Conservation (phyloP, 2,329 filamentous ascomycete genomes). For the Diaporthe aspalathi region DNA sequence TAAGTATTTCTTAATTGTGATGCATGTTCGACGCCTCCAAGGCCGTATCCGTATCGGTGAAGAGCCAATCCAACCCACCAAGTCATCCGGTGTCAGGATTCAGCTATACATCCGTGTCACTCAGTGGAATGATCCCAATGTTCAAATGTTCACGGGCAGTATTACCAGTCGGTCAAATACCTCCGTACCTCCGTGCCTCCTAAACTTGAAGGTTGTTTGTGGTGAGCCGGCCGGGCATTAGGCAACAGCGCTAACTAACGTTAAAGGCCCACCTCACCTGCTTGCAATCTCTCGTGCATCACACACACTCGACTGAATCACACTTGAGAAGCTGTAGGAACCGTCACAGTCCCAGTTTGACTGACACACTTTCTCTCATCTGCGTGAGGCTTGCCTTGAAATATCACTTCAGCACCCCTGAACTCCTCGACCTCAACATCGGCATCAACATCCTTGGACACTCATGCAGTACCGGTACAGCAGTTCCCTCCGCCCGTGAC, state of each 20-base stretch:
- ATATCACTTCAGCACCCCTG: neutral
- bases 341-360: neutral
- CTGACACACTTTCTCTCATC: neutral
- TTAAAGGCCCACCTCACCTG: slow-evolving; percentile 10
- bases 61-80: neutral
- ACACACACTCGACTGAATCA: neutral
- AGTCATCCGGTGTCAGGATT: neutral
- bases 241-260: slow-evolving; percentile 29
- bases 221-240: slow-evolving; percentile 4
- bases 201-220: neutral
- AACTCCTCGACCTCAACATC: neutral
- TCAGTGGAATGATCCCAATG: too few species aligned
- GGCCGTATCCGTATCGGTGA: neutral
- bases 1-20: too few species aligned
- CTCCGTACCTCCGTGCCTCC: neutral
- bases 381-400: neutral
- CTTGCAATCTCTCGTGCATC: neutral
- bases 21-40: neutral
- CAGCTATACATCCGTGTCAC: too few species aligned
- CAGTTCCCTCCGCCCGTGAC: neutral
- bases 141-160: too few species aligned
- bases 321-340: neutral
- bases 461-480: too few species aligned
- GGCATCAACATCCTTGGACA: neutral
- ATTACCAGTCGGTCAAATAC: too few species aligned